Base-by-base conservation (phyloP, 148 eudicot genomes). In the Drosera capensis region DNA sequence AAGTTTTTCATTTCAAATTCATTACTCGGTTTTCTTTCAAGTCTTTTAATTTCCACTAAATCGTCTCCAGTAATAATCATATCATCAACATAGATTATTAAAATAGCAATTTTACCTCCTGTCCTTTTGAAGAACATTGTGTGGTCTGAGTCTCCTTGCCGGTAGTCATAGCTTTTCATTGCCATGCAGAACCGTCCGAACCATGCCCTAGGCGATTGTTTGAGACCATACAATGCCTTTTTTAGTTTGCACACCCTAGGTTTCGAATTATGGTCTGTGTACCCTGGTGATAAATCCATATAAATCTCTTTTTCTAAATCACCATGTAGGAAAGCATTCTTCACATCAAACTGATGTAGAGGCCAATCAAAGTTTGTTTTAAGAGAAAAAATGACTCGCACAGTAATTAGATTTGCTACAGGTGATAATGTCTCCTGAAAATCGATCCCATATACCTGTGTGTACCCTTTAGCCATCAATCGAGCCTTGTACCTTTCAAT, bases 71-170 rank as follows among this genome's bases (percentile, higher is more conserved):
- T 18, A 16, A 26, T 25, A 25, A 46, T 46, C 36, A 46, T 46
- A 25, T 46, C 37, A 28, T 46, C 50, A 1, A 46, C 50, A 26
- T 19, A 15, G 12, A 46, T 14, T 5, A 46, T 15, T 2, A 46
- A 25, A n/a, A 14, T 11, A 6, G 5, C 20, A 1, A 28, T 22
- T 23, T 16, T 6, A 17, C 23, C 5, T 17, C 3, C 13, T 2
- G 13, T 5, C n/a, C 16, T 21, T n/a, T 16, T 26, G 5, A 30
- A 13, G 23, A n/a, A 46, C 0, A 46, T 1, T 15, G 37, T 46
- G 13, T 46, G 50, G 29, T 46, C 50, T 2, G 14, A 7, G 45
- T 46, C 2, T 5, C 50, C 29, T 46, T 46, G 50, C 29, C 2
- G 1, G 16, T 14, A 46, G 8, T 38, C 37, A 28, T 16, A 28